Base-by-base conservation (phyloP, 192 early-diverging fungal genomes). In the Backusella tuberculispora region DNA sequence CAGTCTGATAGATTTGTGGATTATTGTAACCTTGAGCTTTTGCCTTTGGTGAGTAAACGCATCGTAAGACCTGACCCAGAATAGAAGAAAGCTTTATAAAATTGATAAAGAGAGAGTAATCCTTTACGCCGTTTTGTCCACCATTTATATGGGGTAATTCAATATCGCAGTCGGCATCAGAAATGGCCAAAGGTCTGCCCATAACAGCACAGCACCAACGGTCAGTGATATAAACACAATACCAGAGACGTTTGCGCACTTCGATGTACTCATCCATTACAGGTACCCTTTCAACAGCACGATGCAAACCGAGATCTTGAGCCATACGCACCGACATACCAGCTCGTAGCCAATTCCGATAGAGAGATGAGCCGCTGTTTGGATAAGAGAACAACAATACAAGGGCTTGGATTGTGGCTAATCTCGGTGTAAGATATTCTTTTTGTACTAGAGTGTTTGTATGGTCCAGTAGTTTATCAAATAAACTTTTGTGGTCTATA, bases 301-400 rank as follows among this genome's bases (percentile, higher is more conserved):
- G 86, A 72, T 95, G 92, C 60, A 95, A 83, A 12, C 92, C 93
- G 44, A 95, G 53, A 73, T 95, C 93, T 80, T 92, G 92, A 8
- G 93, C 93, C 83, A 92, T 91, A 34, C 91, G 78, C 15, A 89
- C 89, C 15, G 92, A 92, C 90, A 80, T 80, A 21, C 78, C 78
- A 17, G 74, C 60, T 13, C 40, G 50, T 44, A 80, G 71, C 78
- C 78, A 80, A 19, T 71, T 75, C 12, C 63, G 69, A 26, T 75
- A 80, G n/a, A 63, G 64, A 3, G 38, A 66, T 14, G 56, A 9
- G 15, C 68, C 38, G 43, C 45, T 72, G 21, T 47, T 71, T 38
- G 78, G 78, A n/a, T 93, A 88, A 14, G 83, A 81, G 21, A 86
- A 81, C 78, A 93, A 81, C 21, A 94, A 76, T 65, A 93, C 63